Base-by-base conservation (phyloP, 2,329 filamentous ascomycete genomes). In the Claviceps lovelessii region DNA sequence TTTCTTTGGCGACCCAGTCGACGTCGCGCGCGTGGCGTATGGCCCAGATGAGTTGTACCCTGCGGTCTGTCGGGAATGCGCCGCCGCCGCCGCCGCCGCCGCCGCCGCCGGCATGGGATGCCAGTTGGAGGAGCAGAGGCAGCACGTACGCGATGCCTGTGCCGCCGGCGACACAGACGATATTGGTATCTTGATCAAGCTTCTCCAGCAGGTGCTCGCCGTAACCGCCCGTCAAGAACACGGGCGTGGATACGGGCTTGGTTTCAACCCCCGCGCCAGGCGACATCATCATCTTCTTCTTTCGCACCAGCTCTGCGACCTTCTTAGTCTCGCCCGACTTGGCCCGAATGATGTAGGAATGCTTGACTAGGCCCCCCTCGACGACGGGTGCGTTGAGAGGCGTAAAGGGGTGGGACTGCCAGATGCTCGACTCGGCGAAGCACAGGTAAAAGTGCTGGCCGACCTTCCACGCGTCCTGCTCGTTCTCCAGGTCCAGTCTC, bases 331-430 rank as follows among this genome's bases (percentile, higher is more conserved):
- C 80, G 11, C 83, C 83, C 0, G 68, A 67, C 57, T 79, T 79
- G 5, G 77, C 78, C 5, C 80, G 72, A 56, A 84, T 70, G 51
- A 83, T 72, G 60, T 83, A 83, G 17, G 76, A 74, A 59, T 82
- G 78, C 44, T 69, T 67, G 10, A 78, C 72, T 2, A 63, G 59
- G 0, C 73, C 67, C 53, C 69, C 64, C 23, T 65, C 61, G 0
- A 71, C 64, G 7, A 68, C 60, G 0, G 80, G 81, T 0, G 77
- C 64, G 54, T 76, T 81, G 9, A 82, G 70, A 0, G 82, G 80
- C 0, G 83, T 87, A 62, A 88, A 85, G 0, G 85, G 85, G 61
- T 88, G 85, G 0, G 81, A 81, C 66, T 88, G 84, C 82, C 83
- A 87, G 60, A 88, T 76, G 60, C 76, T 83, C 37, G 80, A 71